Evolutionary conservation across 1,284 basidiomycete genomes (phyloP).

Genomic region (Amylostereum chailletii): DNA sequence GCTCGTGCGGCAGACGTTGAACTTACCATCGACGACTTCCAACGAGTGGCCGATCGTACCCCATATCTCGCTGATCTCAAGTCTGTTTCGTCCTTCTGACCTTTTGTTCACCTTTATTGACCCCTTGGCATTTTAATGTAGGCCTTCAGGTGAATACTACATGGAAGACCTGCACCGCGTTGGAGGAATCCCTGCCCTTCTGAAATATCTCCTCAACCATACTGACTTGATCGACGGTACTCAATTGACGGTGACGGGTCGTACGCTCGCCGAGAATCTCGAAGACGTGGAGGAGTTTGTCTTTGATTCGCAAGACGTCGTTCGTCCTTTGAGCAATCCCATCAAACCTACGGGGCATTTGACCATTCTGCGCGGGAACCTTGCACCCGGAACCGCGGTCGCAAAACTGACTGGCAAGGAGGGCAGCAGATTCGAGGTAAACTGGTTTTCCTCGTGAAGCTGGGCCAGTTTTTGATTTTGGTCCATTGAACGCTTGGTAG

Average conservation of each 20-base stretch:
- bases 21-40: slow-evolving; percentile 92
- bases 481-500: slow-evolving; percentile 21
- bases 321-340: slow-evolving; percentile 72
- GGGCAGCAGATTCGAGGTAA: slow-evolving; percentile 77
- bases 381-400: slow-evolving; percentile 87
- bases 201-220: slow-evolving; percentile 85
- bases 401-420: slow-evolving; percentile 98
- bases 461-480: not conserved
- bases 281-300: slow-evolving; percentile 71
- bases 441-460: slow-evolving; percentile 8
- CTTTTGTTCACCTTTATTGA: slow-evolving; percentile 3
- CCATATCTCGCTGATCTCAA: slow-evolving; percentile 95
- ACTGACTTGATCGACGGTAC: slow-evolving; percentile 85
- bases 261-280: slow-evolving; percentile 89
- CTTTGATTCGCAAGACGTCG: slow-evolving; percentile 78
- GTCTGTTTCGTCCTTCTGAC: slow-evolving; percentile 26
- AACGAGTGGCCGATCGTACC: slow-evolving; percentile 77
- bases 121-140: slow-evolving; percentile 16
- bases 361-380: slow-evolving; percentile 84
- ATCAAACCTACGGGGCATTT: slow-evolving; percentile 92
- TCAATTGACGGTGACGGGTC: slow-evolving; percentile 90
- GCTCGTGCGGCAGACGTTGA: slow-evolving; percentile 85
- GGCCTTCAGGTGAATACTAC: slow-evolving; percentile 88
- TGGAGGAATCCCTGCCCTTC: slow-evolving; percentile 78
- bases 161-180: slow-evolving; percentile 96